Base-by-base conservation (phyloP, 495 filamentous ascomycete species). In the Talaromyces liani region DNA sequence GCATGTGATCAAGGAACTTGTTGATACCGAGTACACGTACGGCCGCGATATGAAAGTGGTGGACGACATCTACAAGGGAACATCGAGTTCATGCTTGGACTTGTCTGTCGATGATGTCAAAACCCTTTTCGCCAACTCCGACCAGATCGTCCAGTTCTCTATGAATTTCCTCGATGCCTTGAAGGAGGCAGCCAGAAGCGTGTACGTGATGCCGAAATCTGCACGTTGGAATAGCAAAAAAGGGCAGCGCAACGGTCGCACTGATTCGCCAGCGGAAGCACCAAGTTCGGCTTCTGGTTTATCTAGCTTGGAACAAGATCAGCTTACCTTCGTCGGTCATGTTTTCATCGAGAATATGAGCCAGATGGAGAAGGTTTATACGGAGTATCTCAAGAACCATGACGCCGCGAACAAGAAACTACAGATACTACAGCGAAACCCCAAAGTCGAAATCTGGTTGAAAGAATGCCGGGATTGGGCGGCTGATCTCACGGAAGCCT, bases 11-110 rank as follows among this genome's bases (percentile, higher is more conserved):
- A 89, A 92, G 66, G 94, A 98, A 73, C 79, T 98, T 22, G 84
- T 97, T 45, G 91, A 96, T 67, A 98, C 95, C 3, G 94, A 98
- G 70, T 84, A 88, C 31, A 84, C 85, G 16, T 98, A 93, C 72
- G 82, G 91, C 54, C 83, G 88, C 65, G 94, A 98, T 74, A 93
- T 98, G 91, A 96, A 90, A 68, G 91, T 98, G 45, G 87, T 95
- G 6, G 90, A 95, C 69, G 91, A 97, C 68, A 97, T 98, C 53
- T 98, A 97, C 79, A 95, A 93, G 73, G 91, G 89, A n/a, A 97
- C 94, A 0, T 91, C 91, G 0, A 88, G 89, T 65, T 87, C 91
- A 18, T 89, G 88, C 55, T 83, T 91, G 20, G 84, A 90, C 60
- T 82, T 97, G n/a, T 90, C 88, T 27, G 72, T 80, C 18, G 88